phyloP scores from a whole-genome alignment of 257 asterid species.

The Dorcoceras hygrometricum region DNA sequence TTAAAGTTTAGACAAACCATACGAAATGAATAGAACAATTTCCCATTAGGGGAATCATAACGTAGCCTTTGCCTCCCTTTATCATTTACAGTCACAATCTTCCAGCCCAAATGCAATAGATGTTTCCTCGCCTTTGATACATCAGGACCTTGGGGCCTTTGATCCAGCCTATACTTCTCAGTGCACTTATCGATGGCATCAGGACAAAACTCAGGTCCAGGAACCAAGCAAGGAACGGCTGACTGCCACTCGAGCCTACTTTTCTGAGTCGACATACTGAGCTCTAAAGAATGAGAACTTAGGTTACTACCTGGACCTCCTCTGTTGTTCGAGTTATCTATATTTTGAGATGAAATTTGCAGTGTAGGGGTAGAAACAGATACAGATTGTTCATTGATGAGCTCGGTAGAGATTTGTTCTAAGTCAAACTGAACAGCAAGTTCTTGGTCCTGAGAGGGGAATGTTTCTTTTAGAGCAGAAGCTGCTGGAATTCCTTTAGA shows the following conservation, averaged over 20 bases:
- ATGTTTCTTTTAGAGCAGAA: conserved; percentile 18
- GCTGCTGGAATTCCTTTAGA: conserved; percentile 18
- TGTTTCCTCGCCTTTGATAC: conserved; percentile 37
- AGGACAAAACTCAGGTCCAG: conserved; percentile 46
- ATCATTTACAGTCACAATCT: conserved; percentile 30
- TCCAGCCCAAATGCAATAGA: conserved; percentile 65
- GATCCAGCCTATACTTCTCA: conserved; percentile 3
- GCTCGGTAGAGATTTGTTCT: conserved; percentile 24
- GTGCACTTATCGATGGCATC: conserved; percentile 36
- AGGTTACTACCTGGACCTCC: conserved; percentile 23
- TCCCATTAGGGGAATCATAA: conserved; percentile 50
- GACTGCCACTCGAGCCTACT: conserved; percentile 34
- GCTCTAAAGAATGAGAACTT: conserved; percentile 18
- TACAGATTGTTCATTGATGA: conserved; percentile 23
- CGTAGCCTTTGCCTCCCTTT: conserved; percentile 23
- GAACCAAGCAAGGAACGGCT: conserved; percentile 32
- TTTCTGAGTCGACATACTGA: conserved; percentile 24
- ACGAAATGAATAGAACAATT: conserved; percentile 34
- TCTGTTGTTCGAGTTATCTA: conserved; percentile 25
- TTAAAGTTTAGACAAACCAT: conserved; percentile 24
- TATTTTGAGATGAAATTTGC: conserved; percentile 25
- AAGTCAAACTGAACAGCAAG: conserved; percentile 11
- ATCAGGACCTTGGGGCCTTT: background rate
- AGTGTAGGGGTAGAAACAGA: conserved; percentile 24
- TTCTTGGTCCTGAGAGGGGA: conserved; percentile 24